Evolutionary conservation across 2,329 filamentous ascomycete genomes (phyloP), one percentile per base, ranked within the genome.

Genomic region (Ascocoryne sarcoides): DNA sequence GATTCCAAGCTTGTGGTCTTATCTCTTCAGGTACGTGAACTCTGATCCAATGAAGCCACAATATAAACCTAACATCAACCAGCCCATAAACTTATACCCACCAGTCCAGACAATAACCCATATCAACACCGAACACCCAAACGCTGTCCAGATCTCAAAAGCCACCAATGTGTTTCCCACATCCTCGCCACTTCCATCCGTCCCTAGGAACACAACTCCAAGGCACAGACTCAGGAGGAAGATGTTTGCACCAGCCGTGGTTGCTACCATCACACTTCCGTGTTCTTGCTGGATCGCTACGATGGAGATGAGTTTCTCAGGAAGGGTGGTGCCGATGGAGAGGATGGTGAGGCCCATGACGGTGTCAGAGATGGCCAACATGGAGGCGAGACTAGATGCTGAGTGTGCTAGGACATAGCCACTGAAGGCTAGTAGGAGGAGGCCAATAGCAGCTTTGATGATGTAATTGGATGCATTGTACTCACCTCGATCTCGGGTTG

Each of bases 231-330:
- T 65, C 15, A 74, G 55, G 20, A 74, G 55, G 47, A 75, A 75
- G 15, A 73, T 69, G 43, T 74, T 74, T 47, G 69, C 72, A 2
- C 70, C 71, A 2, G 65, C 70, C 10, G 67, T 69, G 26, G 67
- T 71, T 0, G 70, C 70, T 5, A 68, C 67, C 15, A 74, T 51
- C 30, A 73, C 67, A 1, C 68, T 67, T 1, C 52, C 14, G 70
- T 65, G 4, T 65, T 69, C 12, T 64, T 65, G 62, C n/a, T 50
- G 57, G n/a, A 68, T 65, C 44, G 67, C 67, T 19, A 73, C 46
- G 2, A 71, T 56, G 1, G 69, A 64, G 21, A 73, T 49, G 29
- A 73, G 62, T 49, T 73, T 73, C 47, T 73, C 69, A 0, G 70
- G 70, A 1, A 74, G 51, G 1, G 70, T 73, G 0, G 71, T 74